A percentile compares a stretch with the other conserved stretches of the same genome.
These are phyloP conservation scores for Ophiostoma triangulosporum DNA, from an alignment of 2,329 filamentous ascomycete species.

Conservation along the genomic window DNA sequence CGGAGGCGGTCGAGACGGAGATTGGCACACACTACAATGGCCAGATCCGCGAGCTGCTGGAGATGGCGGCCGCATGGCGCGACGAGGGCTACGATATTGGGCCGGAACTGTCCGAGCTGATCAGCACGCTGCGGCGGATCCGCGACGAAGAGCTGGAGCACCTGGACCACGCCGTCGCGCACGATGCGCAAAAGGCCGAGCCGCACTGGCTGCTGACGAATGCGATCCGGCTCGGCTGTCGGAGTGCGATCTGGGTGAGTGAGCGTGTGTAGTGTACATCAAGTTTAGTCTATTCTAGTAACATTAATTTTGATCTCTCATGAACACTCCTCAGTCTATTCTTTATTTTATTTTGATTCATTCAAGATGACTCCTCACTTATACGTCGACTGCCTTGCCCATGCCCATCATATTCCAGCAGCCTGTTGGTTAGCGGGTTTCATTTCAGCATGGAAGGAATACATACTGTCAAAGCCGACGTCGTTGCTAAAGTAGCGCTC, in stretches of 20 bases:
- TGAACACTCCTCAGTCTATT: too few relatives aligned
- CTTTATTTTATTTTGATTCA: neutral
- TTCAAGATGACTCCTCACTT: neutral
- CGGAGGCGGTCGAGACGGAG: conserved; percentile 95
- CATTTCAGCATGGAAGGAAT: neutral
- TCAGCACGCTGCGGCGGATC: conserved; percentile 65
- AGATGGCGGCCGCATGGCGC: conserved; percentile 69
- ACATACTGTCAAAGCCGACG: conserved; percentile 49
- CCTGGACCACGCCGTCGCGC: conserved; percentile 83
- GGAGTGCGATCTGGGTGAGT: conserved; percentile 84
- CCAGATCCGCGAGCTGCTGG: conserved; percentile 69
- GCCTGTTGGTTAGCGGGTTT: conserved; percentile 5
- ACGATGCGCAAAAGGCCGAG: conserved; percentile 80
- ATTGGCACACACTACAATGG: conserved; percentile 93
- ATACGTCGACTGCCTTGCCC: conserved; percentile 1
- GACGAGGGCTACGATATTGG: conserved; percentile 66
- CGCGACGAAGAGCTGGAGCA: conserved; percentile 95
- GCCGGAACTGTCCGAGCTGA: conserved; percentile 58
- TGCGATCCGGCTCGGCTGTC: conserved; percentile 78
- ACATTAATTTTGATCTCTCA: too few relatives aligned
- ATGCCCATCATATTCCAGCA: conserved; percentile 7
- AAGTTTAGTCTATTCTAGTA: too few relatives aligned
- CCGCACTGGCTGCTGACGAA: conserved; percentile 83
- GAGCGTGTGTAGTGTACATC: conserved; percentile 47
- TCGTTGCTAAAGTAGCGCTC: conserved; percentile 54